phyloP scores from a whole-genome alignment of 2,329 filamentous ascomycete species.

The Penicillium oxalicum region DNA sequence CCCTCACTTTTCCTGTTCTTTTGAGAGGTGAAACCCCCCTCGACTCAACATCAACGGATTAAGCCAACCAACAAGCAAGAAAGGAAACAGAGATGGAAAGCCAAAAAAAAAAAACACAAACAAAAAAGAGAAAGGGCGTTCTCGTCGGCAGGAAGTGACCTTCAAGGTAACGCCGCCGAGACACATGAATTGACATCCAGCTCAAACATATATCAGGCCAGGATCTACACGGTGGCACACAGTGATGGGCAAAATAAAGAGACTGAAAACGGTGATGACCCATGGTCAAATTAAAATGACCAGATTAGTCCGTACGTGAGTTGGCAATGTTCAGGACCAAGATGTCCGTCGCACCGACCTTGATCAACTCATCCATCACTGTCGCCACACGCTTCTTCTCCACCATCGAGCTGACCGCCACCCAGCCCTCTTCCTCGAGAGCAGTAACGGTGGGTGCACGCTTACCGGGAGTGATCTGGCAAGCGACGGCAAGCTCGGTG shows the following conservation, averaged over 20 bases:
- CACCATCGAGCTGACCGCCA: conserved; percentile 92
- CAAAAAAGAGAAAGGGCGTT: neutral
- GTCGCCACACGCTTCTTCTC: conserved; percentile 77
- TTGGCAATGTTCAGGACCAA: conserved; percentile 83
- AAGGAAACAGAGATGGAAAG: neutral
- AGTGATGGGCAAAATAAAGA: conserved; percentile 3
- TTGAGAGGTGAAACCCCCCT: neutral
- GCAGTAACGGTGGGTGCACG: conserved; percentile 87
- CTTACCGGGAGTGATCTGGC: conserved; percentile 82
- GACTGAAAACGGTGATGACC: neutral
- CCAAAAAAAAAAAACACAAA: neutral
- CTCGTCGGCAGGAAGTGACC: neutral
- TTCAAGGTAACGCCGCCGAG: conserved; percentile 4
- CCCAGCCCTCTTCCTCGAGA: conserved; percentile 83
- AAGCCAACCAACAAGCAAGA: neutral
- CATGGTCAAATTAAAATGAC: conserved; percentile 7
- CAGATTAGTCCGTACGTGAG: conserved; percentile 49
- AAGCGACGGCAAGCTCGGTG: conserved; percentile 58
- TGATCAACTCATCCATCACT: conserved; percentile 78
- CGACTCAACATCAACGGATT: neutral
- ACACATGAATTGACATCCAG: conserved; percentile 4
- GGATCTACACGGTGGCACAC: conserved; percentile 1
- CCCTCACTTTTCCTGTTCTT: conserved; percentile 7
- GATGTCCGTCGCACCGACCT: conserved; percentile 75
- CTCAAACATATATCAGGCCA: neutral